Conservation (phyloP, 352 stramenopile species). For the Pythium brachiatum region DNA sequence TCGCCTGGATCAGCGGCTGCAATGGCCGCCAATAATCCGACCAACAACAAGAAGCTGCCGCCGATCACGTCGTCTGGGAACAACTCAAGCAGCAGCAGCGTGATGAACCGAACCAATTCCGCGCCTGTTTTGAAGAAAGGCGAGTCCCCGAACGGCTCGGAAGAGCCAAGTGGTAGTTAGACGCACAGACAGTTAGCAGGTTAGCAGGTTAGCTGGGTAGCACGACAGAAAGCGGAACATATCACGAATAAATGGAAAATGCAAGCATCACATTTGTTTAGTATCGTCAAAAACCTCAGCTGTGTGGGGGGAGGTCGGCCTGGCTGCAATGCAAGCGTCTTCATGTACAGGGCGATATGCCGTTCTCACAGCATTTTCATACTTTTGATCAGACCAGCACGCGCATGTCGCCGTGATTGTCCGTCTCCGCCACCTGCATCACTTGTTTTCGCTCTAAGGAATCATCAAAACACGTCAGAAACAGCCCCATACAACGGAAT, state of each 20-base stretch:
- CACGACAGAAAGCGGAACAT: too few species aligned
- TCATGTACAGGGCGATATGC: conserved; percentile 12
- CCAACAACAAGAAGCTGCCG: conserved; percentile 57
- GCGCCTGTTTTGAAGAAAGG: conserved; percentile 64
- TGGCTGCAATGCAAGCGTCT: neutral
- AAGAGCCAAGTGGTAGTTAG: conserved; percentile 20
- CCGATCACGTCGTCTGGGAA: conserved; percentile 37
- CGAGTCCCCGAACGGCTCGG: conserved; percentile 17
- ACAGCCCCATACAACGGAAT: neutral
- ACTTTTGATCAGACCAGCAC: conserved; percentile 20
- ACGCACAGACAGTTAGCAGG: neutral
- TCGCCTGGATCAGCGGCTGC: conserved; percentile 4
- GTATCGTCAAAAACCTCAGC: neutral
- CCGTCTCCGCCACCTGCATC: conserved; percentile 24
- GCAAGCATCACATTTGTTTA: conserved; percentile 18
- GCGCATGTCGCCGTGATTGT: conserved; percentile 25
- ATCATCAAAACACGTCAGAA: neutral
- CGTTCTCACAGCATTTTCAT: neutral
- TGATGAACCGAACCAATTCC: conserved; percentile 53
- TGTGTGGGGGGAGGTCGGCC: neutral
- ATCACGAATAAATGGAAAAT: conserved; percentile 5
- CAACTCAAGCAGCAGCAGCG: conserved; percentile 7
- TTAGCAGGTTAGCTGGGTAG: neutral
- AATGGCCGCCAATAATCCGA: neutral
- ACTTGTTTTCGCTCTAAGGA: conserved; percentile 25